Evolutionary conservation across 257 asterid species (phyloP), one percentile per base, ranked within the genome.

Genomic region (Fraxinus excelsior): DNA sequence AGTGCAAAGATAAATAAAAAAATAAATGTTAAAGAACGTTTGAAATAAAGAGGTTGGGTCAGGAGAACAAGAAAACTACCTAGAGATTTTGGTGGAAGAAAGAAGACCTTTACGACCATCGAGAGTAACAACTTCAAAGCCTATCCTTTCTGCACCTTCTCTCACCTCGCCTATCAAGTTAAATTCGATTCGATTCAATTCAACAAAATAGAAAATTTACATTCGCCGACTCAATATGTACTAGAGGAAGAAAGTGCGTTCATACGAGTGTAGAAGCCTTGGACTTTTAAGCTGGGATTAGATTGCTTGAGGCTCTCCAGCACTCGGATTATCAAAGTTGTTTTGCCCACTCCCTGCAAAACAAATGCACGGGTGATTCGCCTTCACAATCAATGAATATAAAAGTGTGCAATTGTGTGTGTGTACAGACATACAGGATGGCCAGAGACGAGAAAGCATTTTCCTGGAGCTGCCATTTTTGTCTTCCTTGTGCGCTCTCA

Each of bases 181-280:
- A 29, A 35, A 64, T 51, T 74, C 65, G 71, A 62, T 51, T 74
- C 65, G 71, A 62, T 58, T 71, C 69, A 74, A 38, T 18, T 70
- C 38, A 72, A 5, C 58, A 74, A 18, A 68, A 21, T 70, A 16
- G 19, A 38, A 32, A 53, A 64, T 38, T 49, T 26, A 73, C 25
- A 46, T 74, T 80, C 67, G 1, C 68, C 72, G 0, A 35, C 80
- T 28, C 44, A 62, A 76, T 46, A 14, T 26, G 10, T 62, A 62
- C 79, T 44, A 9, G 40, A 21, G 46, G 73, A 28, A 46, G 64
- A 66, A 74, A 21, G 13, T 18, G 72, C 23, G 46, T 60, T 67
- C 90, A 38, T 90, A 93, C 98, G 89, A 81, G 97, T 88, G 67
- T 88, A 94, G 83, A 94, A 94, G 2, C 97, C 97, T 78, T 91